Evolutionary conservation across 1,284 basidiomycete species (phyloP).

Genomic region (Puccinia hordei): DNA sequence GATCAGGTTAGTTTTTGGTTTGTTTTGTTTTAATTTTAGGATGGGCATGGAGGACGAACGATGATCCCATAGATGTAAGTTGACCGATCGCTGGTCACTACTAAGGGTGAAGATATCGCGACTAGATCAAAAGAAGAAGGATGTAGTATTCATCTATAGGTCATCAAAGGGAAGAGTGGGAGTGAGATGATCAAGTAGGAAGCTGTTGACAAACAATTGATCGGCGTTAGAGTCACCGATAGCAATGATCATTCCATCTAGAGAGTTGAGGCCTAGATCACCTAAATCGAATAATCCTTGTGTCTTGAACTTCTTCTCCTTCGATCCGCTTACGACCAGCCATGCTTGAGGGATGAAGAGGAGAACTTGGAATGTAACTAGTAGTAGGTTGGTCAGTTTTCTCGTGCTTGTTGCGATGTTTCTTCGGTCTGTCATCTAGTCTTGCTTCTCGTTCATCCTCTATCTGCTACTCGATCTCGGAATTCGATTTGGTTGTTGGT

Average conservation of each 20-base stretch:
- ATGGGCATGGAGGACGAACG: constrained; percentile 62
- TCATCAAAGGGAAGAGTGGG: constrained; percentile 10
- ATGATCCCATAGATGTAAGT: constrained; percentile 81
- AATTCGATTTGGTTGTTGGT: too few relatives aligned
- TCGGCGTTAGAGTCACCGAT: constrained; percentile 95
- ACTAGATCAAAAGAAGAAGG: constrained; percentile 61
- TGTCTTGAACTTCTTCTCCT: constrained; percentile 62
- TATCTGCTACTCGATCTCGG: too few relatives aligned
- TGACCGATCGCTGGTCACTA: constrained; percentile 71
- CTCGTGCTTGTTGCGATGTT: neutral
- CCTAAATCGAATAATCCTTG: constrained; percentile 82
- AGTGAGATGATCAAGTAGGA: constrained; percentile 27
- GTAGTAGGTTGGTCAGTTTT: neutral
- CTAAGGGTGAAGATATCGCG: constrained; percentile 78
- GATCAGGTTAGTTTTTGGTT: too few relatives aligned
- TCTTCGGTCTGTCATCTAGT: too few relatives aligned
- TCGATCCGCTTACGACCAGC: neutral
- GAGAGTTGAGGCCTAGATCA: constrained; percentile 70
- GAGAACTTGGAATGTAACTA: neutral
- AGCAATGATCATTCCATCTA: constrained; percentile 73
- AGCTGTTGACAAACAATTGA: constrained; percentile 75
- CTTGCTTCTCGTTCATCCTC: neutral
- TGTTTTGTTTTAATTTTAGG: too few relatives aligned
- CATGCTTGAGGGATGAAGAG: neutral
- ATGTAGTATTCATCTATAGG: too few relatives aligned